Percentiles rank a stretch among this genome's conserved stretches.
Evolutionary conservation across 2,329 filamentous ascomycete species (phyloP).

Genomic region (Colletotrichum eremochloae): DNA sequence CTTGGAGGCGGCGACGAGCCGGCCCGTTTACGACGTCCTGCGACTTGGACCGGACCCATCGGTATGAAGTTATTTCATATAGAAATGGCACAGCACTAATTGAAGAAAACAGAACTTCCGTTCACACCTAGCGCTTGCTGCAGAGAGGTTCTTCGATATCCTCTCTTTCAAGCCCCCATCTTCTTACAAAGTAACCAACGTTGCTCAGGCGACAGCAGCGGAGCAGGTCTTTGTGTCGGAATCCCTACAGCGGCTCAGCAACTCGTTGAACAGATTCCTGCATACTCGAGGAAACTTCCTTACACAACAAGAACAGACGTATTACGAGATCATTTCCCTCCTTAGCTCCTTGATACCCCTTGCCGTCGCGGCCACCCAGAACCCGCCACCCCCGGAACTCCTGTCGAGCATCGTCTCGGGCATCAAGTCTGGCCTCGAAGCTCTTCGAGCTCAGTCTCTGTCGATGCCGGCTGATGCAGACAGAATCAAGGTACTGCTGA

Average conservation of each 20-base stretch:
- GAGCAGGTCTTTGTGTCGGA: slow-evolving; percentile 62
- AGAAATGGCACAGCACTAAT: background rate
- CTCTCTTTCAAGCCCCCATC: slow-evolving; percentile 63
- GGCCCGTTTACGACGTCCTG: slow-evolving; percentile 59
- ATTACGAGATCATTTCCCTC: slow-evolving; percentile 59
- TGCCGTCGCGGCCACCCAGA: slow-evolving; percentile 16
- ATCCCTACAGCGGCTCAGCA: slow-evolving; percentile 57
- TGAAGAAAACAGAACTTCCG: slow-evolving; percentile 59
- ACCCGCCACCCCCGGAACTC: slow-evolving; percentile 20
- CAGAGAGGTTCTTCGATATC: slow-evolving; percentile 66
- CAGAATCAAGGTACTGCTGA: slow-evolving; percentile 39
- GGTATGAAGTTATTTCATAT: slow-evolving; percentile 52
- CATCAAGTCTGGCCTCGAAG: slow-evolving; percentile 47
- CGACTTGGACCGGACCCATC: slow-evolving; percentile 65
- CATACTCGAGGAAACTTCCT: slow-evolving; percentile 48
- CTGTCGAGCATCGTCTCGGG: slow-evolving; percentile 31
- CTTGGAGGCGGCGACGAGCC: slow-evolving; percentile 55
- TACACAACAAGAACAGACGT: slow-evolving; percentile 58
- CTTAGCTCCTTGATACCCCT: slow-evolving; percentile 55
- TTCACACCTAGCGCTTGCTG: slow-evolving; percentile 61
- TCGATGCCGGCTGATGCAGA: slow-evolving; percentile 29
- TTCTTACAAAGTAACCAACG: slow-evolving; percentile 62
- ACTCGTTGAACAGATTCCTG: slow-evolving; percentile 58
- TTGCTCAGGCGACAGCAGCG: slow-evolving; percentile 51
- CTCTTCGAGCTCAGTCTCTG: slow-evolving; percentile 43